Evolutionary conservation across 1,284 basidiomycete species (phyloP).

Genomic region (Fomitopsis schrenkii): DNA sequence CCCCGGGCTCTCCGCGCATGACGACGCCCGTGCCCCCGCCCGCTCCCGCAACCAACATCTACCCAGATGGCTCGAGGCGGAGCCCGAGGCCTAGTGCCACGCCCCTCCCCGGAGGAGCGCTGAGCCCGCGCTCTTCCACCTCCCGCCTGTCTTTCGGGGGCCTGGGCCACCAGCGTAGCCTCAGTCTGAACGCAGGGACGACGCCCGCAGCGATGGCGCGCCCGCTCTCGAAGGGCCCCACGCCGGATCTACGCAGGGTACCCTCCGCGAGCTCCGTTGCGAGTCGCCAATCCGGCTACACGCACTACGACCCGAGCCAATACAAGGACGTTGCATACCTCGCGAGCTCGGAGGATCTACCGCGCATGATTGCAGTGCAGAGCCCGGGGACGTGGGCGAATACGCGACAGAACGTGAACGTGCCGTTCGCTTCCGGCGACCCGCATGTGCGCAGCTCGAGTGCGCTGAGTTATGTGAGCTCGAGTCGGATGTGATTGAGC

Average conservation of each 20-base stretch:
- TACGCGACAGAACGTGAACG: constrained; percentile 21
- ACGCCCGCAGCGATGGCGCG: constrained; percentile 23
- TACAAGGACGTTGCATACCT: constrained; percentile 30
- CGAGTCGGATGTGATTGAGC: constrained; percentile 3
- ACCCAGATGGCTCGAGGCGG: constrained; percentile 5
- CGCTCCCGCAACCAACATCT: neutral
- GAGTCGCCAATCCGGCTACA: constrained; percentile 24
- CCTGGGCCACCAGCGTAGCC: constrained; percentile 19
- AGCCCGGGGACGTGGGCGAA: constrained; percentile 25
- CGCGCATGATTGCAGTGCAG: constrained; percentile 11
- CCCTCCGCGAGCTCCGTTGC: constrained; percentile 24
- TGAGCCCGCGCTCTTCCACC: constrained; percentile 18
- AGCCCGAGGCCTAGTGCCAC: neutral
- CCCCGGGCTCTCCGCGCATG: constrained; percentile 11
- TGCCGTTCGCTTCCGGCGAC: constrained; percentile 6
- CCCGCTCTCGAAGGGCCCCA: constrained; percentile 17
- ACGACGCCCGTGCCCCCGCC: neutral
- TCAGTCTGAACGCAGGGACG: constrained; percentile 28
- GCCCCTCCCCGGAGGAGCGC: neutral
- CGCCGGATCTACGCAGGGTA: constrained; percentile 17
- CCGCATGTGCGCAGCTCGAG: constrained; percentile 13
- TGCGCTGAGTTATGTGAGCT: constrained; percentile 20
- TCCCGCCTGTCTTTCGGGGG: constrained; percentile 13
- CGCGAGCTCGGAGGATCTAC: constrained; percentile 27
- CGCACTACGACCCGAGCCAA: constrained; percentile 22